A percentile compares a stretch with the other conserved stretches of the same genome.
Evolutionary conservation across 2,329 filamentous ascomycete genomes (phyloP).

Genomic region (Cordyceps farinosa): DNA sequence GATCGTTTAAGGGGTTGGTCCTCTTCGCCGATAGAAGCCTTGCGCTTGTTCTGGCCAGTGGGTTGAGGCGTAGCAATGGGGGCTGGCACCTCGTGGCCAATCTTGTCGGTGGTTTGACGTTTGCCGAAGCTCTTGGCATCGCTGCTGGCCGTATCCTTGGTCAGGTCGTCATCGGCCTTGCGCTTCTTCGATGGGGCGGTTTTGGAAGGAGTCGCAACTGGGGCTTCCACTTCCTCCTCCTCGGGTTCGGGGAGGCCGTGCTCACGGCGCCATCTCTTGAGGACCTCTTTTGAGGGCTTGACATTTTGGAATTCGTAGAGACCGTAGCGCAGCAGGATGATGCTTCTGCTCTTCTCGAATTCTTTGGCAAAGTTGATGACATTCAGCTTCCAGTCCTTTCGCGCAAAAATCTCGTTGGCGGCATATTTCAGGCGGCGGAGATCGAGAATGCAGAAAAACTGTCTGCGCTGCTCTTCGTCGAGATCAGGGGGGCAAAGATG

Average conservation of each 20-base stretch:
- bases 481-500: constrained; percentile 56
- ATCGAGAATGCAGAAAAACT: constrained; percentile 62
- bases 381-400: constrained; percentile 62
- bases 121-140: constrained; percentile 43
- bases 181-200: constrained; percentile 46
- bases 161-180: constrained; percentile 52
- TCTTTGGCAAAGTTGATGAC: constrained; percentile 61
- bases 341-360: constrained; percentile 60
- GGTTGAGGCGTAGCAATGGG: constrained; percentile 27
- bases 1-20: constrained; percentile 48
- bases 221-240: constrained; percentile 39
- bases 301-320: constrained; percentile 62
- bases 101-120: constrained; percentile 43
- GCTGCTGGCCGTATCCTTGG: constrained; percentile 35
- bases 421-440: constrained; percentile 59
- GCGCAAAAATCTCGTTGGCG: constrained; percentile 56
- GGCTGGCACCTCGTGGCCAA: constrained; percentile 35
- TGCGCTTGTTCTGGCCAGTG: constrained; percentile 50
- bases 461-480: constrained; percentile 56
- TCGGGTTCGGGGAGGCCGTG: constrained; percentile 51
- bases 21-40: constrained; percentile 47
- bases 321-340: constrained; percentile 59
- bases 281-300: constrained; percentile 54
- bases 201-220: constrained; percentile 31
- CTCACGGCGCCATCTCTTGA: constrained; percentile 56